Conservation (phyloP, 139 green algal species). For the Nannochloris sp. region DNA sequence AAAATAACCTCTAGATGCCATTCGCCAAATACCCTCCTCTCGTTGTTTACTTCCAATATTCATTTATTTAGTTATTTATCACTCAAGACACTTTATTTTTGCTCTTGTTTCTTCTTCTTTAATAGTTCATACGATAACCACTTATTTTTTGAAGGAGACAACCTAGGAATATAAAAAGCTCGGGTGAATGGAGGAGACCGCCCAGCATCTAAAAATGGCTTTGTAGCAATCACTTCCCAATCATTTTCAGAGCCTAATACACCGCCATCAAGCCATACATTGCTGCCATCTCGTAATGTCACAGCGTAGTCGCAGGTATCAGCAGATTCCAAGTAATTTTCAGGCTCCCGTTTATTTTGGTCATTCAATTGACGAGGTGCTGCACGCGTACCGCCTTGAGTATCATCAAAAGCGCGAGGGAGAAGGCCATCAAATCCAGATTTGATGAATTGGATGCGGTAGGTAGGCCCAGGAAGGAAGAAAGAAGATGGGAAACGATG, state of each 20-base stretch:
- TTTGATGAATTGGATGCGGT: constrained; percentile 62
- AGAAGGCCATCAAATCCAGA: constrained; percentile 58
- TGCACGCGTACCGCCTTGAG: constrained; percentile 39
- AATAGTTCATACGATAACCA: constrained; percentile 32
- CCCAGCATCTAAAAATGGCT: constrained; percentile 27
- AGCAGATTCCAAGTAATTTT: constrained; percentile 25
- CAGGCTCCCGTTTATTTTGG: constrained; percentile 30
- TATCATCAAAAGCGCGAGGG: constrained; percentile 28
- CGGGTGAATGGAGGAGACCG: constrained; percentile 24
- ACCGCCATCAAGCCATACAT: neutral
- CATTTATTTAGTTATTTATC: neutral
- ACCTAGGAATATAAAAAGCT: constrained; percentile 44
- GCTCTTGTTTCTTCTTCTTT: neutral
- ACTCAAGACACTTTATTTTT: too few species aligned
- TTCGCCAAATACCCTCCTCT: too few species aligned
- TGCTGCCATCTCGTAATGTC: neutral
- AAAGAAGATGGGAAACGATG: constrained; percentile 78
- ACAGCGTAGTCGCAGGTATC: constrained; percentile 34
- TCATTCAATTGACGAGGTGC: constrained; percentile 55
- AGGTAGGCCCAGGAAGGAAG: constrained; percentile 53
- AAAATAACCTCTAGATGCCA: too few species aligned
- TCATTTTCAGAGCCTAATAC: neutral
- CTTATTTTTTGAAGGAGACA: constrained; percentile 20
- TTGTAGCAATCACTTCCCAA: constrained; percentile 21
- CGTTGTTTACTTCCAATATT: neutral